phyloP scores from a whole-genome alignment of 139 green algal genomes.

The Auxenochlorella pyrenoidosa region DNA sequence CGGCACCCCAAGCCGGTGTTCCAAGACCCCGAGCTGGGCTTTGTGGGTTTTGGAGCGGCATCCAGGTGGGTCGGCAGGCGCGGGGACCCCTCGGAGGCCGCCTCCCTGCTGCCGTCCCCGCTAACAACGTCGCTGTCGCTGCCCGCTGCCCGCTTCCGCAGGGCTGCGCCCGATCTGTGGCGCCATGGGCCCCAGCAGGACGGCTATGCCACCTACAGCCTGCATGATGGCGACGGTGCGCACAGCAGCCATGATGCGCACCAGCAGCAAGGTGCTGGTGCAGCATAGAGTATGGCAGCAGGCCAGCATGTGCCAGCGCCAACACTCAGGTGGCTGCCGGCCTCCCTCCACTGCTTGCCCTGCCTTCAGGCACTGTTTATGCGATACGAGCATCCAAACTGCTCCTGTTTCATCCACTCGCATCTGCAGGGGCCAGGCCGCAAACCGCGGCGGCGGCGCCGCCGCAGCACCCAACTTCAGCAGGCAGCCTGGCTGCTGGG shows the following conservation, averaged over 20 bases:
- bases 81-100: background rate
- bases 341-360: background rate
- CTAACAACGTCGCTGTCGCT: background rate
- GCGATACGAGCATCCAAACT: background rate
- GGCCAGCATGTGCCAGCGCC: background rate
- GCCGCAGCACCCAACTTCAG: background rate
- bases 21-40: conserved; percentile 7
- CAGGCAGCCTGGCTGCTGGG: background rate
- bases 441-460: background rate
- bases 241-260: background rate
- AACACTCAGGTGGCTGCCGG: background rate
- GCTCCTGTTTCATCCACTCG: background rate
- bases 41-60: background rate
- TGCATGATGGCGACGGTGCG: background rate
- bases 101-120: background rate
- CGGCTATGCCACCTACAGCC: conserved; percentile 5
- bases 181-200: background rate
- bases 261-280: background rate
- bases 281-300: background rate
- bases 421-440: background rate
- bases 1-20: conserved; percentile 17
- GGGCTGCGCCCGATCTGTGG: background rate
- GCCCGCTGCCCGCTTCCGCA: background rate
- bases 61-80: background rate
- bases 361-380: background rate